phyloP scores from a whole-genome alignment of 371 early-diverging fungal species.

The Mortierella sp. region DNA sequence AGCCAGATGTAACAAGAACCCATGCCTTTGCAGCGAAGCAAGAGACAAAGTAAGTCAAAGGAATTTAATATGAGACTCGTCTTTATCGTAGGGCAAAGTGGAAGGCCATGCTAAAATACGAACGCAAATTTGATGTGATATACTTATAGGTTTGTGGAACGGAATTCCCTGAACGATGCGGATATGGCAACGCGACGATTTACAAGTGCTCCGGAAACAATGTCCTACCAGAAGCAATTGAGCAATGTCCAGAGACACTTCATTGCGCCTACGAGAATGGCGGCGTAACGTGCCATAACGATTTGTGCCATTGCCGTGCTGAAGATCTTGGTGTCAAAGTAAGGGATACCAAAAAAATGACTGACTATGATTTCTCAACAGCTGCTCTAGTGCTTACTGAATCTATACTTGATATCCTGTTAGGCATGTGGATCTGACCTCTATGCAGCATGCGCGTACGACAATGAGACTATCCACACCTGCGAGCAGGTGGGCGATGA shows the following conservation, averaged over 20 bases:
- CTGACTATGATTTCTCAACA: no score
- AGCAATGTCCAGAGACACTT: neutral
- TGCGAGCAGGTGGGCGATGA: neutral
- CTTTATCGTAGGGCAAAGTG: no score
- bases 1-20: no score
- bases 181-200: neutral
- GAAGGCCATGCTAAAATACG: no score
- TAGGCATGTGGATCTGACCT: slow-evolving; percentile 4
- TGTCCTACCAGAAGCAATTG: neutral
- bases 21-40: no score
- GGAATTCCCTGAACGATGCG: neutral
- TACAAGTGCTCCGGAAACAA: neutral
- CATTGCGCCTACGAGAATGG: slow-evolving; percentile 1
- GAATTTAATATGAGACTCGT: no score
- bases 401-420: no score
- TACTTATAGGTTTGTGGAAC: slow-evolving; percentile 5
- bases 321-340: slow-evolving; percentile 1
- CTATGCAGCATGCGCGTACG: neutral
- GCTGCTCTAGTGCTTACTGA: no score
- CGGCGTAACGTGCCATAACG: neutral
- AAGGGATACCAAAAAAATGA: no score
- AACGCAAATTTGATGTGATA: no score
- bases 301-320: neutral
- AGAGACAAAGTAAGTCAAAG: no score
- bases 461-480: slow-evolving; percentile 4